Conservation (phyloP, 2,329 filamentous ascomycete genomes). For the Taxawa tesnikishii region DNA sequence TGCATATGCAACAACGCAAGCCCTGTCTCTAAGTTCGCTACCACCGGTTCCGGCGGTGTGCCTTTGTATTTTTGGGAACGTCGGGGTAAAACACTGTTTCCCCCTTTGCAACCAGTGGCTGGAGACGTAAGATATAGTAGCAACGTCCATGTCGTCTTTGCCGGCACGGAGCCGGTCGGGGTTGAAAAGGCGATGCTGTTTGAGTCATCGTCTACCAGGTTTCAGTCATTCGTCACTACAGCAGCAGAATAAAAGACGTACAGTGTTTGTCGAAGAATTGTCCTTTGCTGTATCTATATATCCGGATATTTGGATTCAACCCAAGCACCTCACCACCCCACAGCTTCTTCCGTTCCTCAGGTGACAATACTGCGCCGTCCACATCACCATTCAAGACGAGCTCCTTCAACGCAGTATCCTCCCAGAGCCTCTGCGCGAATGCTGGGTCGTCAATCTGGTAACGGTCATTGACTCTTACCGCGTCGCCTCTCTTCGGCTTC, state of each 20-base stretch:
- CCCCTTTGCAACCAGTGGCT: constrained; percentile 63
- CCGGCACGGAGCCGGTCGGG: constrained; percentile 31
- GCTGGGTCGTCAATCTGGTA: constrained; percentile 66
- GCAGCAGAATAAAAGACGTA: constrained; percentile 35
- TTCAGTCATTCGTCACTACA: constrained; percentile 2
- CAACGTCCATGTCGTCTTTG: constrained; percentile 80
- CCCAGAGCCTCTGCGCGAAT: constrained; percentile 70
- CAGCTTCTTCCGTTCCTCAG: constrained; percentile 22
- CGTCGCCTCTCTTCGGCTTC: constrained; percentile 67
- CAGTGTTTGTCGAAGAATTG: constrained; percentile 93
- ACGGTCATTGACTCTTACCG: constrained; percentile 77
- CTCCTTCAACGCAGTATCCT: constrained; percentile 59
- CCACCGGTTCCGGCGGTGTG: constrained; percentile 46
- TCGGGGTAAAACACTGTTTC: constrained; percentile 72
- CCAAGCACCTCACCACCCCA: constrained; percentile 80
- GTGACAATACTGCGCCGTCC: constrained; percentile 16
- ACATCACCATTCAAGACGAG: constrained; percentile 30
- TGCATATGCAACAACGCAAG: constrained; percentile 80
- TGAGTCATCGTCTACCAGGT: constrained; percentile 64
- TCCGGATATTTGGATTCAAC: constrained; percentile 74
- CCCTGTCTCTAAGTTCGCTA: constrained; percentile 67
- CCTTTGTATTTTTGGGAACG: constrained; percentile 14
- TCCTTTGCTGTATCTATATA: constrained; percentile 75
- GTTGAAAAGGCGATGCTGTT: constrained; percentile 55
- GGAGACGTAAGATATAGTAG: constrained; percentile 74